Conservation (phyloP, 352 stramenopile genomes). For the Globisporangium canariense region DNA sequence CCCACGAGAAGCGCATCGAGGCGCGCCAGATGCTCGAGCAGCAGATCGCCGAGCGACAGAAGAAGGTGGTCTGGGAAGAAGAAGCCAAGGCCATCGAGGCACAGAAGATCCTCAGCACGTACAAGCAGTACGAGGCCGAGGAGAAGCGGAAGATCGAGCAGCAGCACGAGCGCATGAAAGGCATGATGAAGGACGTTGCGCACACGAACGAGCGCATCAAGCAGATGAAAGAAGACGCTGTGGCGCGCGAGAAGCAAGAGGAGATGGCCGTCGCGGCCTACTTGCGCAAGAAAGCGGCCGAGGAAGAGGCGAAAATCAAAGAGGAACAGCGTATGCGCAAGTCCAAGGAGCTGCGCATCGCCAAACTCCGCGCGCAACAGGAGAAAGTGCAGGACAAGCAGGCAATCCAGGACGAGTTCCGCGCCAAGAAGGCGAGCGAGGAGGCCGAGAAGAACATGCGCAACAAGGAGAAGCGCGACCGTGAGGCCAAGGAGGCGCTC, state of each 20-base stretch:
- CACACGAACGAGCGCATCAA: slow-evolving; percentile 70
- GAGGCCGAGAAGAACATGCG: slow-evolving; percentile 54
- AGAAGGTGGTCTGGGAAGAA: slow-evolving; percentile 69
- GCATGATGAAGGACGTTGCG: slow-evolving; percentile 44
- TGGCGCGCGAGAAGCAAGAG: slow-evolving; percentile 53
- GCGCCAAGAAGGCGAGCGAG: slow-evolving; percentile 72
- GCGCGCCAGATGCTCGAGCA: slow-evolving; percentile 63
- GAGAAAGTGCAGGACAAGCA: slow-evolving; percentile 82
- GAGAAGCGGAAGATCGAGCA: slow-evolving; percentile 55
- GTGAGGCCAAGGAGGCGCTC: slow-evolving; percentile 34
- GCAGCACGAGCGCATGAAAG: slow-evolving; percentile 39
- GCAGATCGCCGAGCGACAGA: slow-evolving; percentile 64
- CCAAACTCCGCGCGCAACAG: slow-evolving; percentile 75
- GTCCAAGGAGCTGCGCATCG: slow-evolving; percentile 62
- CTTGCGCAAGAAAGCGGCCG: slow-evolving; percentile 61
- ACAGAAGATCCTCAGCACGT: slow-evolving; percentile 74
- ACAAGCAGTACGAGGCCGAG: slow-evolving; percentile 78
- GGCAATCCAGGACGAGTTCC: slow-evolving; percentile 59
- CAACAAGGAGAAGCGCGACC: slow-evolving; percentile 48
- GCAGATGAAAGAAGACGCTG: slow-evolving; percentile 54
- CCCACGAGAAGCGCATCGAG: slow-evolving; percentile 51
- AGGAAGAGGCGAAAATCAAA: slow-evolving; percentile 67
- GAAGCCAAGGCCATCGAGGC: slow-evolving; percentile 75
- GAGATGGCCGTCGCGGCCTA: slow-evolving; percentile 62
- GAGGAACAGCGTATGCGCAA: slow-evolving; percentile 64